Conservation (phyloP, 768 basidiomycete genomes). For the Crucibulum laeve region DNA sequence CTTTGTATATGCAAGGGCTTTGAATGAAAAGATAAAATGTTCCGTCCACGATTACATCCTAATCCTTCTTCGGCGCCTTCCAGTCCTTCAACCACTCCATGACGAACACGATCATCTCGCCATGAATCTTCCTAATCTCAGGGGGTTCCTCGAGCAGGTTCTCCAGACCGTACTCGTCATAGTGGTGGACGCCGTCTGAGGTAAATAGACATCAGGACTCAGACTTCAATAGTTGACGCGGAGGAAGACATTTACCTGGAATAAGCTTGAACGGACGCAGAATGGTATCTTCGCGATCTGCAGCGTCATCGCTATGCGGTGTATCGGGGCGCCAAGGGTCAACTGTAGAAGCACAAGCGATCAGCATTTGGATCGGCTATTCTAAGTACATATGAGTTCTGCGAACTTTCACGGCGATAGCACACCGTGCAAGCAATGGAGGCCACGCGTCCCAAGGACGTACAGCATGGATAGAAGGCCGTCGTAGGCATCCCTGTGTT, state of each 20-base stretch:
- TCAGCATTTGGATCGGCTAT: neutral
- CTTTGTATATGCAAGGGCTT: too few relatives aligned
- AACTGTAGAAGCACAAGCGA: slow-evolving; percentile 31
- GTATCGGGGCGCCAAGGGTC: slow-evolving; percentile 92
- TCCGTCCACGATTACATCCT: too few relatives aligned
- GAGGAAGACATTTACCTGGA: slow-evolving; percentile 47
- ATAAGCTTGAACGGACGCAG: slow-evolving; percentile 84
- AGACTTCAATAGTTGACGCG: neutral
- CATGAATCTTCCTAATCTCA: slow-evolving; percentile 78
- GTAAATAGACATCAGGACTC: neutral
- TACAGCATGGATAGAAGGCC: neutral
- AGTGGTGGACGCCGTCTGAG: slow-evolving; percentile 71
- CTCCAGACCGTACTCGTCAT: slow-evolving; percentile 69
- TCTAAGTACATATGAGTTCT: too few relatives aligned
- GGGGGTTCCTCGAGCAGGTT: slow-evolving; percentile 62
- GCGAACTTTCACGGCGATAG: too few relatives aligned
- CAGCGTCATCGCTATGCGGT: slow-evolving; percentile 73
- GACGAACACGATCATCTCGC: slow-evolving; percentile 78
- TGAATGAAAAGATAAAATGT: too few relatives aligned
- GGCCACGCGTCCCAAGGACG: neutral
- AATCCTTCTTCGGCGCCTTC: slow-evolving; percentile 22
- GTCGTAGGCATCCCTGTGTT: too few relatives aligned
- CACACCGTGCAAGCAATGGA: too few relatives aligned
- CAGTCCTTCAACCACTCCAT: slow-evolving; percentile 62
- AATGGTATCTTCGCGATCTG: slow-evolving; percentile 64